Evolutionary conservation across 1,284 basidiomycete genomes (phyloP), one percentile per base, ranked within the genome.

Genomic region (Pseudozyma flocculosa): DNA sequence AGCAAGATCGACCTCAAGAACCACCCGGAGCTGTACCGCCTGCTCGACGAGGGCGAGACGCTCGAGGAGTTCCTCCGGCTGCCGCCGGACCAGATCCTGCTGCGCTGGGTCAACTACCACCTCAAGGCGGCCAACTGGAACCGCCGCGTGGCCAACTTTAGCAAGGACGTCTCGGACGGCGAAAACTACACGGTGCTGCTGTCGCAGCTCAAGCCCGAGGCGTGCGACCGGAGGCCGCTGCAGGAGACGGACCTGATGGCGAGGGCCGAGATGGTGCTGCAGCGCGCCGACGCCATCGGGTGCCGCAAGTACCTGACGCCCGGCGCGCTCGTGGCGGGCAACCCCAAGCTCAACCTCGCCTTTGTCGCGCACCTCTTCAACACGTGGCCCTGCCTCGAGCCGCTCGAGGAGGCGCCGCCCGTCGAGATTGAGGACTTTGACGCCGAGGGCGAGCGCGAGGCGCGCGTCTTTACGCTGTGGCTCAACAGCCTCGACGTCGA

Each of bases 351-450:
- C 43, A 98, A 98, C 80, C 87, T 98, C 56, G 94, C 95, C 4
- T 98, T 97, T 78, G 94, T 97, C 50, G 94, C 95, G 43, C 93
- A 96, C 80, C 84, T 98, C 48, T 98, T 98, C 86, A 98, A 98
- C 83, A 97, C 91, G 2, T 88, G 90, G 81, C 94, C 94, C 2
- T 75, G 76, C 39, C 68, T 78, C 29, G 77, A 78, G 62, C 93
- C 93, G 3, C 84, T 97, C 40, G 91, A 95, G 73, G 92, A 93
- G 76, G 86, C 82, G 18, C 89, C 74, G 14, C 83, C 84, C 0
- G 81, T 82, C 42, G 86, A 84, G 7, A 86, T 97, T 38, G 94
- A 97, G 76, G 95, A 98, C 82, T 98, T 97, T 78, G 94, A 98
- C 69, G 93, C 94, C 1, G 94, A 98, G 80, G 94, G 94, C 59